Base-by-base conservation (phyloP, 1,139 yeast genomes). In the Arxiozyma heterogenica region DNA sequence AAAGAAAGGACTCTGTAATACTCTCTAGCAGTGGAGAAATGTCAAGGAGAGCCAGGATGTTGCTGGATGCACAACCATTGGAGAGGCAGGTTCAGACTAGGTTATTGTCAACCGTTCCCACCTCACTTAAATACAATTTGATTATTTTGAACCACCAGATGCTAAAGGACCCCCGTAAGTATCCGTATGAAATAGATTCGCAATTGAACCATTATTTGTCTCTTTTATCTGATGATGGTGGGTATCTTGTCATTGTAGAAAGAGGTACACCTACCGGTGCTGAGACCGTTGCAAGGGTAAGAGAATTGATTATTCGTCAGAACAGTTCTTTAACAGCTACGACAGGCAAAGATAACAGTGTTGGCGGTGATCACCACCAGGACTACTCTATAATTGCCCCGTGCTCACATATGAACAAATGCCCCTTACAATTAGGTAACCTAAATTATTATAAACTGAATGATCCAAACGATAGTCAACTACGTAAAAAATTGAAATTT, bases 231-330 rank as follows among this genome's bases (percentile, higher is more conserved):
- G 25, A 30, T 6, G 96, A 96, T 0, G 98, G 98, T 0, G 98
- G 98, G 0, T 83, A 84, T 56, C 70, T 91, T 21, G 82, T 89
- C 0, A 69, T 93, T 8, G 73, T 91, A 2, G 98, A 93, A 71
- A 77, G 97, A 59, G 98, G 98, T 1, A 88, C 86, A 55, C 88
- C 97, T 0, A 69, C 83, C 42, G 98, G 98, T 0, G 89, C 89
- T 65, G 98, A 93, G 69, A 77, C 83, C 6, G 78, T 90, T 57
- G 95, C 96, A 0, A 77, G 96, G 54, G 97, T 98, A 1, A 77
- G 98, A 63, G 96, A 93, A 68, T 70, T 88, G 11, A 81, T 90
- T 81, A 73, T 93, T 23, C 79, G 97, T 59, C 97, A 0, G 95
- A 88, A 63, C 78, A 81, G 6, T 76, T 73, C 59, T 75, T 72